Evolutionary conservation across 441 rosid genomes (phyloP).

Genomic region (Pelargonium citronellum): DNA sequence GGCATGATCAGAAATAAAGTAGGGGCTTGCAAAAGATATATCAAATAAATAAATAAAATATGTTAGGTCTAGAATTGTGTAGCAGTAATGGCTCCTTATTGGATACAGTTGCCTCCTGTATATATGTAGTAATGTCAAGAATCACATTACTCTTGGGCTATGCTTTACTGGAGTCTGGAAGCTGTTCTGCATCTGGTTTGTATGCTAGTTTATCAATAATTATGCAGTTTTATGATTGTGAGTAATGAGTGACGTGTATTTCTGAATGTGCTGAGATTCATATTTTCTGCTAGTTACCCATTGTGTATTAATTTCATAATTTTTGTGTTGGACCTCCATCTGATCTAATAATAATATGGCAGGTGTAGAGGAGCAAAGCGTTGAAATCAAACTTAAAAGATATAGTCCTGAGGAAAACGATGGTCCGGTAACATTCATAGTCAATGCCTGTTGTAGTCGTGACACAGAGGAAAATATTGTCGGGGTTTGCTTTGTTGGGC

Average conservation of each 20-base stretch:
- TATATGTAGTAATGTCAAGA: no score
- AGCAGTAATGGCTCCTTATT: no score
- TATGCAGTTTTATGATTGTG: no score
- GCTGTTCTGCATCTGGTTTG: no score
- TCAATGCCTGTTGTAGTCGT: conserved; percentile 72
- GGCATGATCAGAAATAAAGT: no score
- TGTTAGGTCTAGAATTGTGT: no score
- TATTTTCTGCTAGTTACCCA: neutral
- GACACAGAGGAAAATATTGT: conserved; percentile 46
- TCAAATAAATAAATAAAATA: no score
- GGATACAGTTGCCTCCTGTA: no score
- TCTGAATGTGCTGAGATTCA: neutral
- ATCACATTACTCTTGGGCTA: no score
- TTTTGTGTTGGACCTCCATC: conserved; percentile 9
- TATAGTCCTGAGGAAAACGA: conserved; percentile 40
- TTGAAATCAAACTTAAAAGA: conserved; percentile 60
- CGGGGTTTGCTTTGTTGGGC: conserved; percentile 80
- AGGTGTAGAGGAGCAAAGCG: conserved; percentile 66
- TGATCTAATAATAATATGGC: conserved; percentile 19
- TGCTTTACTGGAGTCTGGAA: no score
- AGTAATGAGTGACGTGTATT: neutral
- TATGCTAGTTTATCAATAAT: no score
- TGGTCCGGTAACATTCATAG: conserved; percentile 49
- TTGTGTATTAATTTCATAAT: neutral
- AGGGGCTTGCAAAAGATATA: no score